These are phyloP conservation scores for Prunus persica DNA, from an alignment of 306 rosid species.

Conservation along the genomic window DNA sequence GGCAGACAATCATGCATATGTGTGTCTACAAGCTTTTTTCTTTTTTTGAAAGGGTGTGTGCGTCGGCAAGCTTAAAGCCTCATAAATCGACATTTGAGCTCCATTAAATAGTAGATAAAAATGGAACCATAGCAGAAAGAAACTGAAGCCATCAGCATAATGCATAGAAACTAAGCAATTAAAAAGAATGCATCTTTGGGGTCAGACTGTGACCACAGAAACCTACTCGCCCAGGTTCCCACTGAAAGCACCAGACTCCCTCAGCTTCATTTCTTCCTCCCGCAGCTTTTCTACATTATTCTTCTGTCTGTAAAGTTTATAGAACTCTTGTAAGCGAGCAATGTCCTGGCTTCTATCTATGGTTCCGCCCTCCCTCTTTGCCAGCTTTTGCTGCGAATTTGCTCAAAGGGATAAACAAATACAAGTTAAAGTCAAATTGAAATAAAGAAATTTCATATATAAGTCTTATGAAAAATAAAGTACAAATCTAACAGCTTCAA, in stretches of 20 bases:
- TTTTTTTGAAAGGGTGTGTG: not conserved
- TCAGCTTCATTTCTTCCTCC: constrained; percentile 77
- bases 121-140: not conserved
- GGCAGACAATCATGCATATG: not conserved
- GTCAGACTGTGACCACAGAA: constrained; percentile 9
- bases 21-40: not conserved
- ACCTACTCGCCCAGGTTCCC: constrained; percentile 92
- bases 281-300: constrained; percentile 69
- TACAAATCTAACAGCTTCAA: not conserved
- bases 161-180: not conserved
- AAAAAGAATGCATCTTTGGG: not conserved
- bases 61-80: not conserved
- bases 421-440: constrained; percentile 9
- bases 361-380: constrained; percentile 70
- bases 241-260: constrained; percentile 84
- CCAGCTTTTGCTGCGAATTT: constrained; percentile 82
- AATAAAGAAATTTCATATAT: not conserved
- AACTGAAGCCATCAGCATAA: not conserved
- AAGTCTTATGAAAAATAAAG: not conserved
- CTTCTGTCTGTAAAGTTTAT: constrained; percentile 69
- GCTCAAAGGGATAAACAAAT: constrained; percentile 20
- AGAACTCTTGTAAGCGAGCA: constrained; percentile 75
- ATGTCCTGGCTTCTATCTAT: constrained; percentile 90
- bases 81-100: not conserved
- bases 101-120: not conserved